Evolutionary conservation across 1,139 yeast species (phyloP).

Genomic region (Trichomonascaceae sp.): DNA sequence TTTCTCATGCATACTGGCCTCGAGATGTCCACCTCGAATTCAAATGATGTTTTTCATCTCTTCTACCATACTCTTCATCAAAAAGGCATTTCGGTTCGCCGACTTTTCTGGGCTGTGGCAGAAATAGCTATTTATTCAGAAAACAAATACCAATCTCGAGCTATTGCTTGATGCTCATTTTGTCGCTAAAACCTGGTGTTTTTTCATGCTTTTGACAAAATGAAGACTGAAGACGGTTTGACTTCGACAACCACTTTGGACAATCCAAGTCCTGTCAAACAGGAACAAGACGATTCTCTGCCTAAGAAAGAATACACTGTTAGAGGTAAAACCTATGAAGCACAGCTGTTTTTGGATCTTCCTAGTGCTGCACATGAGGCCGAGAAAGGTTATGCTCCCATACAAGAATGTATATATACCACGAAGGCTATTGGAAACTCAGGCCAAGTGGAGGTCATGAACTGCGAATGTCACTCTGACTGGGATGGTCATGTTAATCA

Average conservation of each 20-base stretch:
- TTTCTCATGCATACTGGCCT: background rate
- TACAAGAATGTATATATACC: conserved; percentile 57
- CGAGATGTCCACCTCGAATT: background rate
- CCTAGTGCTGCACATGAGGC: conserved; percentile 73
- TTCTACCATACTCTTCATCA: background rate
- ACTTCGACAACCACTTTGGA: background rate
- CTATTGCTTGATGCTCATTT: background rate
- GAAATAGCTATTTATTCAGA: background rate
- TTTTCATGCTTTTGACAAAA: background rate
- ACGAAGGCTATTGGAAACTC: conserved; percentile 56
- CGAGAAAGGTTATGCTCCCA: conserved; percentile 45
- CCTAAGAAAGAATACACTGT: background rate
- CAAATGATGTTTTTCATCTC: background rate
- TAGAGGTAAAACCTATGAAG: conserved; percentile 1
- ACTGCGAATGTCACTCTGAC: conserved; percentile 74
- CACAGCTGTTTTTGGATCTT: conserved; percentile 40
- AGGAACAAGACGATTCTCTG: background rate
- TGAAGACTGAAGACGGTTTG: background rate
- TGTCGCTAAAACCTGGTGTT: background rate
- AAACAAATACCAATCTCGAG: background rate
- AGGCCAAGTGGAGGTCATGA: conserved; percentile 71
- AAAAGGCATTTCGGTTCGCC: background rate
- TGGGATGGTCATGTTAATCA: conserved; percentile 44
- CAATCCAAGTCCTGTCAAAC: background rate
- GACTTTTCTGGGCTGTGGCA: background rate